Evolutionary conservation across 768 basidiomycete genomes (phyloP).

Genomic region (Naganishia randhawae): DNA sequence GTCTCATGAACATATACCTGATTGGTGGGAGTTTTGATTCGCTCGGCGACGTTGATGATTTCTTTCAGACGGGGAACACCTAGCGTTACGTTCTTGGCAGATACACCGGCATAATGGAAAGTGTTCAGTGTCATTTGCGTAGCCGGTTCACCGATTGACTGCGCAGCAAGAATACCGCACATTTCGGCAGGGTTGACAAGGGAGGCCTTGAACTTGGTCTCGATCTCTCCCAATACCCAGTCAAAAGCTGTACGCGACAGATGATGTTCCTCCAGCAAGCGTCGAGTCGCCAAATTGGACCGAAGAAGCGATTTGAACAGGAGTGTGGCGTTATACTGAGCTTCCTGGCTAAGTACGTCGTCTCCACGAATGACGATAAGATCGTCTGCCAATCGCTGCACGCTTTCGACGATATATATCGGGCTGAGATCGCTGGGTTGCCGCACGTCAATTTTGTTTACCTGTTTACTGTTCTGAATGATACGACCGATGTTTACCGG

Average conservation of each 20-base stretch:
- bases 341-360: constrained; percentile 68
- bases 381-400: constrained; percentile 68
- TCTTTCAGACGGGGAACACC: constrained; percentile 99
- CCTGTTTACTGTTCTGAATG: constrained; percentile 89
- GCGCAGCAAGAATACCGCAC: constrained; percentile 96
- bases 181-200: constrained; percentile 93
- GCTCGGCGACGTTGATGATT: constrained; percentile 97
- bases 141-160: constrained; percentile 98
- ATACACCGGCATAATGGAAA: constrained; percentile 99
- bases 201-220: constrained; percentile 91
- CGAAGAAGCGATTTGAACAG: constrained; percentile 92
- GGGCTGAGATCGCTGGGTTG: constrained; percentile 92
- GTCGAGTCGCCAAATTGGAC: constrained; percentile 77
- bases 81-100: constrained; percentile 98
- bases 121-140: constrained; percentile 99
- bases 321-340: constrained; percentile 82
- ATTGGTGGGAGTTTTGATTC: constrained; percentile 97
- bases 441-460: constrained; percentile 92
- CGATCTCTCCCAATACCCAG: constrained; percentile 94
- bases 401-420: constrained; percentile 73
- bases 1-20: constrained; percentile 79
- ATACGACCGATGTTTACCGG: constrained; percentile 95
- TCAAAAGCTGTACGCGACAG: constrained; percentile 91
- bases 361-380: constrained; percentile 84
- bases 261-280: constrained; percentile 81